Evolutionary conservation across 257 asterid species (phyloP).

Genomic region (Rubia yunnanensis): DNA sequence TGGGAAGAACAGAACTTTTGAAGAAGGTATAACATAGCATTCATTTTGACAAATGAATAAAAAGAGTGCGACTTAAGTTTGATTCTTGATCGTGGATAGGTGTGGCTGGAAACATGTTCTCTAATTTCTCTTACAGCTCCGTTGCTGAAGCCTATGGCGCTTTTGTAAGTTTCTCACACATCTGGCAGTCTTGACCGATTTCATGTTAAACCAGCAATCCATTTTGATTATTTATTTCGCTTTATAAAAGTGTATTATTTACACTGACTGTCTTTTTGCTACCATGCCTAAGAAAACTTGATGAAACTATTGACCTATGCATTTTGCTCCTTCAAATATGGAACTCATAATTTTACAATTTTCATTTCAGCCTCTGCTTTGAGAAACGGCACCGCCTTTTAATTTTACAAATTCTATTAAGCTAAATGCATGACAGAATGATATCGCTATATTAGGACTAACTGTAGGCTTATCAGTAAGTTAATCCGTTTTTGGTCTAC

Average conservation of each 20-base stretch:
- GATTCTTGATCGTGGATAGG: no score
- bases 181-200: not conserved
- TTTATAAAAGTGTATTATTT: not conserved
- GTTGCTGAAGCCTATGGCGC: no score
- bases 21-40: no score
- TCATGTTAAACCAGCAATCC: no score
- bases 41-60: no score
- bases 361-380: constrained; percentile 58
- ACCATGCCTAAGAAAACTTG: not conserved
- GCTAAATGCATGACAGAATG: constrained; percentile 63
- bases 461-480: constrained; percentile 76
- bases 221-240: not conserved
- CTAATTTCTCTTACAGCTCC: no score
- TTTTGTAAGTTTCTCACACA: no score
- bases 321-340: constrained; percentile 3
- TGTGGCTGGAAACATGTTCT: no score
- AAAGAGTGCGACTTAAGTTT: no score
- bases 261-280: not conserved
- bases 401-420: constrained; percentile 43
- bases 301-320: not conserved
- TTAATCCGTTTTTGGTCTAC: not conserved
- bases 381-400: constrained; percentile 76
- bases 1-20: no score
- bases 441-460: constrained; percentile 77
- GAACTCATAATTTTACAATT: constrained; percentile 8